Base-by-base conservation (phyloP, 495 filamentous ascomycete genomes). In the Clavariopsis aquatica region DNA sequence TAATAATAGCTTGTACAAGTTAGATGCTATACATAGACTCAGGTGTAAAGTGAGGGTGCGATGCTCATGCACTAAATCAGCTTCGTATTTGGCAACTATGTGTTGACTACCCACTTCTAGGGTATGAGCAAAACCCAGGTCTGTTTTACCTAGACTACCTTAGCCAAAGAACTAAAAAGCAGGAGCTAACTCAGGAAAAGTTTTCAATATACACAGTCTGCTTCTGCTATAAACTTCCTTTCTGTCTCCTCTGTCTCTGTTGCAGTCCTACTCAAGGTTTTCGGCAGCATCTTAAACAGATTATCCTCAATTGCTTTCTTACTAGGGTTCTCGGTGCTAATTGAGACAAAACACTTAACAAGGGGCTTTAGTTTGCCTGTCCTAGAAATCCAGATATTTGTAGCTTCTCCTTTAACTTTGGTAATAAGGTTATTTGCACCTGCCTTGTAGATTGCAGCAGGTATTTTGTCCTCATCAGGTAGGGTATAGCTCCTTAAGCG, bases 291-390 rank as follows among this genome's bases (percentile, higher is more conserved):
- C 56, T 60, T 55, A 1, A 65, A 1, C 66, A 51, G 23, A 23
- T n/a, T 23, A n/a, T 51, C 47, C 19, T 51, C 19, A 20, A 51
- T 9, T 17, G 47, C 10, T 17, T 51, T 51, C 47, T 51, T 60
- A 10, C 55, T 38, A 1, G 55, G 62, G 49, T 60, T 59, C 29
- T 56, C 62, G 9, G 62, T 60, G 2, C 62, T 46, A 46, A 65
- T 68, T 51, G 73, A 80, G 15, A 80, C 67, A 28, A 79, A 74
- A 57, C 73, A 78, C 49, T 75, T 78, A 15, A 78, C 71, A 0
- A 73, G 62, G 20, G 68, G 69, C 66, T 75, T 71, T 49, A 77
- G 59, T 1, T 77, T 64, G 34, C 69, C 66, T n/a, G 66, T 70
- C 28, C 74, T 70, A 1, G 57, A 24, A 57, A 71, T 73, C 66